Base-by-base conservation (phyloP, 2,329 filamentous ascomycete species). In the Penicillium sp. region DNA sequence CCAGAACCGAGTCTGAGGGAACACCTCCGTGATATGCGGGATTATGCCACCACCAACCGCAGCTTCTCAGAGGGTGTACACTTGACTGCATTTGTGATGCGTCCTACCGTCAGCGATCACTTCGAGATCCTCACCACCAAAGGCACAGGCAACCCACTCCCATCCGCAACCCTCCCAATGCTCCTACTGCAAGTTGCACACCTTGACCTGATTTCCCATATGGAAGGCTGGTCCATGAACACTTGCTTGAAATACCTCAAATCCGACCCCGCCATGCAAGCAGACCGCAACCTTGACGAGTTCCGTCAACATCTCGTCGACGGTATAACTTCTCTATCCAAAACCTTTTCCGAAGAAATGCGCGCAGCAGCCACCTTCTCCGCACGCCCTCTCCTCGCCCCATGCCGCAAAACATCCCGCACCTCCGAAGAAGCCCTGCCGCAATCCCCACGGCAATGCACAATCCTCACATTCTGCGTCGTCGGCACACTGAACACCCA, bases 41-140 rank as follows among this genome's bases (percentile, higher is more conserved):
- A 77, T 19, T 90, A 86, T 70, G 70, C 71, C 8, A 65, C 63
- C 14, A 66, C 67, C 1, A 63, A 64, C 26, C 70, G 69, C 11
- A 65, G 64, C 25, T 73, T 70, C 16, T 64, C 65, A 37, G 61
- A 75, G 46, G 76, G 75, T 43, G 72, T 79, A 14, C 75, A 80
- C 61, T 59, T 80, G 4, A 70, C 74, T 29, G 75, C 75, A 25
- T 80, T 78, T 47, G 68, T 77, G 33, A 67, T 80, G 63, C 69
- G 77, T 50, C 74, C 79, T 74, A 60, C 78, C 78, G 59, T 88
- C 75, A 59, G 81, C 47, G 77, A 80, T 55, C 84, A 85, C 7
- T 90, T 89, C 60, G 85, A 89, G 60, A 79, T 90, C 6, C 75
- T 90, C 14, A 86, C 87, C 19, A 79, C 81, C 50, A 83, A 79